A percentile compares a stretch with the other conserved stretches of the same genome.
Conservation (phyloP, 2,329 filamentous ascomycete genomes). For the Alternaria incomplexa region DNA sequence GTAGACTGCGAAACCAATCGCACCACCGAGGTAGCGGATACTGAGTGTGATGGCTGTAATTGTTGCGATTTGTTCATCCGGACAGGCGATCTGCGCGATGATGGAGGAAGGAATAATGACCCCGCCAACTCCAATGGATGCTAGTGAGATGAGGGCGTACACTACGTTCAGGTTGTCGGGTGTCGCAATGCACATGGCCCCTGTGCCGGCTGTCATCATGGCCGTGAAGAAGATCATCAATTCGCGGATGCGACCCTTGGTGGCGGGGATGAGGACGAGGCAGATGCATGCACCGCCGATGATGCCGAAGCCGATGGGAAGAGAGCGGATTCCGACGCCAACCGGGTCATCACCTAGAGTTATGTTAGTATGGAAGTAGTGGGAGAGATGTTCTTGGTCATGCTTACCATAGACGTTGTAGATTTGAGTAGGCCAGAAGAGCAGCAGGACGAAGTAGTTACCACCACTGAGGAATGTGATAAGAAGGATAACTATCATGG, state of each 20-base stretch:
- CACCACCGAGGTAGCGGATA: slow-evolving; percentile 72
- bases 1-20: slow-evolving; percentile 65
- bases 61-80: slow-evolving; percentile 73
- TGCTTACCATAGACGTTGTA: slow-evolving; percentile 43
- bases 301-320: slow-evolving; percentile 70
- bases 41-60: slow-evolving; percentile 71
- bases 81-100: slow-evolving; percentile 72
- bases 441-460: slow-evolving; percentile 43
- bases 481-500: slow-evolving; percentile 40
- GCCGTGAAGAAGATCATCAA: slow-evolving; percentile 65
- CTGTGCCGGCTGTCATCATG: slow-evolving; percentile 70
- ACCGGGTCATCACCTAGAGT: slow-evolving; percentile 62
- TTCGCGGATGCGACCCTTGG: slow-evolving; percentile 64
- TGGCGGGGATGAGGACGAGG: slow-evolving; percentile 62
- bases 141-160: slow-evolving; percentile 65
- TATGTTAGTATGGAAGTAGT: slow-evolving; percentile 1
- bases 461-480: slow-evolving; percentile 45
- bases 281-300: slow-evolving; percentile 66
- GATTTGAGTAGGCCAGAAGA: slow-evolving; percentile 45
- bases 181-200: slow-evolving; percentile 58
- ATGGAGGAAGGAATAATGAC: slow-evolving; percentile 72
- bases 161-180: slow-evolving; percentile 61
- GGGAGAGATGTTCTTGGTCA: background rate
- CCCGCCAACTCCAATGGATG: slow-evolving; percentile 69
- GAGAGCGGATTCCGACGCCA: slow-evolving; percentile 67